A percentile compares a stretch with the other conserved stretches of the same genome.
These are phyloP conservation scores for Naumovozyma castellii DNA, from an alignment of 805 yeast genomes.

Conservation along the genomic window DNA sequence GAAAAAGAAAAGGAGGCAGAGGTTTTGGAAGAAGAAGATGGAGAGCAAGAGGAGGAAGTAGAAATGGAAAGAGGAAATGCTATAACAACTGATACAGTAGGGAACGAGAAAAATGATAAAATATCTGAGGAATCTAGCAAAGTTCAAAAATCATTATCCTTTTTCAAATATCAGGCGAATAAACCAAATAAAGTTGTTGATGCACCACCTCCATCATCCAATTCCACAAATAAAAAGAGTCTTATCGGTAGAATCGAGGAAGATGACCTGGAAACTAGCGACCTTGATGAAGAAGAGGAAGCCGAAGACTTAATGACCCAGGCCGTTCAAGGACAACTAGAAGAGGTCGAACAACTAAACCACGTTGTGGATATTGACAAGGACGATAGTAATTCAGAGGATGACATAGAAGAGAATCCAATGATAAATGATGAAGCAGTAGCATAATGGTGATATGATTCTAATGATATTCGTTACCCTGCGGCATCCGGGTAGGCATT, in stretches of 20 bases:
- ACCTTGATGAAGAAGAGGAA: constrained; percentile 6
- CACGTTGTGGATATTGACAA: constrained; percentile 9
- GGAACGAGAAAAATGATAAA: constrained; percentile 2
- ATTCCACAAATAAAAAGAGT: not conserved
- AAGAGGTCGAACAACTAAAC: constrained; percentile 14
- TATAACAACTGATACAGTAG: constrained; percentile 1
- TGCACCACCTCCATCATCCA: not conserved
- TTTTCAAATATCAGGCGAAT: constrained; percentile 2
- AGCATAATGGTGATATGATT: no score
- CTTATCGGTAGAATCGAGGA: constrained; percentile 3
- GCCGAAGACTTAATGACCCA: constrained; percentile 2
- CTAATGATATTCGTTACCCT: no score
- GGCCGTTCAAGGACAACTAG: constrained; percentile 9
- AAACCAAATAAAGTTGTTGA: constrained; percentile 2
- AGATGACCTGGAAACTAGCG: constrained; percentile 7
- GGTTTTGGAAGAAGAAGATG: constrained; percentile 6
- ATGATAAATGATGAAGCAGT: not conserved
- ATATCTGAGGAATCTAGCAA: not conserved
- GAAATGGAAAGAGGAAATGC: constrained; percentile 12
- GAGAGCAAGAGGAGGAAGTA: constrained; percentile 10
- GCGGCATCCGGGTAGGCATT: no score
- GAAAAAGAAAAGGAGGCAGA: constrained; percentile 9
- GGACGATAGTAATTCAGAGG: not conserved
- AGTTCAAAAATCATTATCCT: constrained; percentile 3
- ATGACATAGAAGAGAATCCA: not conserved